phyloP scores from a whole-genome alignment of 768 basidiomycete species.

The Trametes coccinea region DNA sequence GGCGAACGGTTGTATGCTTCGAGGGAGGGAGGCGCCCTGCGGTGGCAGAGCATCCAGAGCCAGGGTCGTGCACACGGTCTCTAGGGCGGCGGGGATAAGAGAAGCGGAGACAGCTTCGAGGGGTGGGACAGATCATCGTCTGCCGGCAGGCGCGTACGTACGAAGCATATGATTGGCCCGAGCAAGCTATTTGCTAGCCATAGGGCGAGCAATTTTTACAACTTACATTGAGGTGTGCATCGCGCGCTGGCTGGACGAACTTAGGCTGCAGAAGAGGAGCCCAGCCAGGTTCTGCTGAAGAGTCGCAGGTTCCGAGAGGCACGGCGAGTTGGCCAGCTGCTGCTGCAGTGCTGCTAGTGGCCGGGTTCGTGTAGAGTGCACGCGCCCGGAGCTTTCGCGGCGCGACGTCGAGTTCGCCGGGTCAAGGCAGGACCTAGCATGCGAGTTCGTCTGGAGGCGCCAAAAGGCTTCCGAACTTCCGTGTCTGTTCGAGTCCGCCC shows the following conservation, averaged over 20 bases:
- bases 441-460: background rate
- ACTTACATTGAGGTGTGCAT: too few species aligned
- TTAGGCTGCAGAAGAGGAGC: background rate
- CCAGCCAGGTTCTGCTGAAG: background rate
- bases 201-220: too few species aligned
- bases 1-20: background rate
- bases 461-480: background rate
- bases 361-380: background rate
- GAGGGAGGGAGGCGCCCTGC: background rate
- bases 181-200: background rate
- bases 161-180: background rate
- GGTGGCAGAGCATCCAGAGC: too few species aligned
- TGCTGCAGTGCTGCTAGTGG: background rate
- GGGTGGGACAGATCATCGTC: too few species aligned
- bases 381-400: slow-evolving; percentile 1
- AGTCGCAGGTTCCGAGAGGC: background rate
- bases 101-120: background rate
- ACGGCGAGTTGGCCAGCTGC: background rate
- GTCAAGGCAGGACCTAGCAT: background rate
- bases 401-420: slow-evolving; percentile 1
- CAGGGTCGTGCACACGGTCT: background rate
- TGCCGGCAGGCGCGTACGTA: background rate
- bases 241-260: too few species aligned
- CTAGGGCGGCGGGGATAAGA: slow-evolving; percentile 11
- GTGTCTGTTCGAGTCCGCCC: background rate